phyloP scores from a whole-genome alignment of 257 asterid species.

The Solanum tacnaense region DNA sequence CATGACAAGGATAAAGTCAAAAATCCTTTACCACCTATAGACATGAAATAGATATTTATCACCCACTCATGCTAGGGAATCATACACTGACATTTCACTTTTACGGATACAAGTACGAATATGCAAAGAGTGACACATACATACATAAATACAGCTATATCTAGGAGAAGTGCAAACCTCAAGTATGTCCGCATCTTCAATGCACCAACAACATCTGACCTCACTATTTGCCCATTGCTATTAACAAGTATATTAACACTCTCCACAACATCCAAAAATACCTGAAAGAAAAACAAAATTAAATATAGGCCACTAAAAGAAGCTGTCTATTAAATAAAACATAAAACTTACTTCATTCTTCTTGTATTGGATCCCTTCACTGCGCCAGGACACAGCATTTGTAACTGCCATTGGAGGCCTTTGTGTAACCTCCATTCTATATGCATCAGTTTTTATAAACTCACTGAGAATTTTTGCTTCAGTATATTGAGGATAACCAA shows the following conservation, averaged over 20 bases:
- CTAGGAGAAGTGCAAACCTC: slow-evolving; percentile 47
- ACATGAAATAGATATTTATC: neutral
- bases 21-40: neutral
- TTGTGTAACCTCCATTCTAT: slow-evolving; percentile 94
- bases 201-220: slow-evolving; percentile 98
- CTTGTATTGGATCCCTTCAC: slow-evolving; percentile 94
- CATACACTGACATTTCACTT: neutral
- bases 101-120: neutral
- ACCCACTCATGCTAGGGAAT: neutral
- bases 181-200: slow-evolving; percentile 94
- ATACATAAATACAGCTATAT: neutral
- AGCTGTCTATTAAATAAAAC: neutral
- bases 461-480: slow-evolving; percentile 98
- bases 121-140: neutral
- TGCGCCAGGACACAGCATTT: slow-evolving; percentile 99
- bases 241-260: slow-evolving; percentile 97
- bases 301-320: slow-evolving; percentile 1
- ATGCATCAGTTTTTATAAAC: slow-evolving; percentile 98
- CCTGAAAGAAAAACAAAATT: slow-evolving; percentile 43
- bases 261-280: slow-evolving; percentile 97
- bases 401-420: slow-evolving; percentile 99
- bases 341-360: slow-evolving; percentile 73
- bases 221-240: slow-evolving; percentile 92
- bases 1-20: neutral
- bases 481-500: slow-evolving; percentile 96